Base-by-base conservation (phyloP, 164 flowering plant species). In the Chimonanthus salicifolius region DNA sequence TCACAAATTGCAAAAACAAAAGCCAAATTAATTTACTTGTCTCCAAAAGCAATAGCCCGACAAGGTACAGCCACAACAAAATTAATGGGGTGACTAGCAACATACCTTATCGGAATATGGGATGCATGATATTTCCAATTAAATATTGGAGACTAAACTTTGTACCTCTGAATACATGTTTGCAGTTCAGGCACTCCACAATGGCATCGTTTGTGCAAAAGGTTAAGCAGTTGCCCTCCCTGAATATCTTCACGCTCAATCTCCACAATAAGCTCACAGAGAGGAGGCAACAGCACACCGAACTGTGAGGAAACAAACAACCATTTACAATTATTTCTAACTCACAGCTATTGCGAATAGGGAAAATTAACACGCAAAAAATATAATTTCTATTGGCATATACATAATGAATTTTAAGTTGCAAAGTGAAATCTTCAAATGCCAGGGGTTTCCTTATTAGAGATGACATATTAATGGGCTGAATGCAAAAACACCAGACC, bases 131-230 rank as follows among this genome's bases (percentile, higher is more conserved):
- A 54, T 7, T 58, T 47, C 18, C 21, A 50, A 69, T 44, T 6
- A 6, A 21, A 45, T 49, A 71, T 48, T 2, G 43, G 51, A 58
- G 15, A 44, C 3, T 21, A 51, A 6, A 51, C 58, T 58, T 71
- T 68, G 71, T 78, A 90, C 99, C 99, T 91, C 75, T 94, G 98
- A 75, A 96, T 87, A 78, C 97, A 96, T 46, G 94, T 80, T 80
- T 94, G 98, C 80, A 96, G 72, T 78, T 96, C 98, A 73, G 99
- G 99, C 74, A 96, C 95, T 50, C 99, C 99, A 84, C 99, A 96
- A 69, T 94, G 99, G 79, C 92, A 89, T 68, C 97, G 83, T 72
- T 90, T 90, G 78, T 94, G 90, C 79, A 96, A 83, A 64, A 94
- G 89, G 74, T 91, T 94, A 60, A 96, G 94, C 78, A 96, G 95